Conservation (phyloP, 2,329 filamentous ascomycete genomes). For the Colletotrichum salicis region DNA sequence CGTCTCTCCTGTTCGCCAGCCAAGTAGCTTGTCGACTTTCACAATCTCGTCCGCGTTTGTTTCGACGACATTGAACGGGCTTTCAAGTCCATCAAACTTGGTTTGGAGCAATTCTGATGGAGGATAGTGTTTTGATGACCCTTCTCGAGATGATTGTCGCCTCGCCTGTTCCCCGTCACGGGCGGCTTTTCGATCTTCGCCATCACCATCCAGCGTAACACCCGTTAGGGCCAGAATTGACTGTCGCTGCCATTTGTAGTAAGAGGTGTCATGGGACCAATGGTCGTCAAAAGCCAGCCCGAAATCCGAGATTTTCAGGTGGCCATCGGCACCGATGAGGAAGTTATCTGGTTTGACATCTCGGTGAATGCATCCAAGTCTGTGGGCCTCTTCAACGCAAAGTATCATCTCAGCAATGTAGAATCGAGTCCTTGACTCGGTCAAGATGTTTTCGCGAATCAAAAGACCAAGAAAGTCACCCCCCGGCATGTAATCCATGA, state of each 20-base stretch:
- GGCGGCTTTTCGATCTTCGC: slow-evolving; percentile 63
- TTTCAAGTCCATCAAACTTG: slow-evolving; percentile 34
- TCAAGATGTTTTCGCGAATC: slow-evolving; percentile 84
- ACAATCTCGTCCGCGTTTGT: slow-evolving; percentile 36
- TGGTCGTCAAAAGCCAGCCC: slow-evolving; percentile 94
- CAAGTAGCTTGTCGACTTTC: slow-evolving; percentile 63
- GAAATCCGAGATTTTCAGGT: slow-evolving; percentile 96
- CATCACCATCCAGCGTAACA: slow-evolving; percentile 78
- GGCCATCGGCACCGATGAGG: slow-evolving; percentile 85
- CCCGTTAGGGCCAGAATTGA: slow-evolving; percentile 80
- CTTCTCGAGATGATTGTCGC: slow-evolving; percentile 14
- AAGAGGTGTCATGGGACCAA: slow-evolving; percentile 90
- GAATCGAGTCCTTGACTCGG: slow-evolving; percentile 81
- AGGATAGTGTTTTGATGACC: slow-evolving; percentile 34
- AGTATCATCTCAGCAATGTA: slow-evolving; percentile 97
- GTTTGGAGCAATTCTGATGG: slow-evolving; percentile 40
- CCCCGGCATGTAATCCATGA: slow-evolving; percentile 99
- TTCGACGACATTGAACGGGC: slow-evolving; percentile 41
- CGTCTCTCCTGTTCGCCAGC: slow-evolving; percentile 76
- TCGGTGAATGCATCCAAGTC: slow-evolving; percentile 89
- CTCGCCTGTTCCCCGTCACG: neutral
- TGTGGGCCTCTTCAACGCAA: slow-evolving; percentile 92
- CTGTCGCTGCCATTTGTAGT: slow-evolving; percentile 86
- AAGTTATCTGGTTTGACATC: slow-evolving; percentile 99
- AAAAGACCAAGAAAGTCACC: slow-evolving; percentile 92